Conservation (phyloP, 2,329 filamentous ascomycete genomes). For the Clarireedia homoeocarpa region DNA sequence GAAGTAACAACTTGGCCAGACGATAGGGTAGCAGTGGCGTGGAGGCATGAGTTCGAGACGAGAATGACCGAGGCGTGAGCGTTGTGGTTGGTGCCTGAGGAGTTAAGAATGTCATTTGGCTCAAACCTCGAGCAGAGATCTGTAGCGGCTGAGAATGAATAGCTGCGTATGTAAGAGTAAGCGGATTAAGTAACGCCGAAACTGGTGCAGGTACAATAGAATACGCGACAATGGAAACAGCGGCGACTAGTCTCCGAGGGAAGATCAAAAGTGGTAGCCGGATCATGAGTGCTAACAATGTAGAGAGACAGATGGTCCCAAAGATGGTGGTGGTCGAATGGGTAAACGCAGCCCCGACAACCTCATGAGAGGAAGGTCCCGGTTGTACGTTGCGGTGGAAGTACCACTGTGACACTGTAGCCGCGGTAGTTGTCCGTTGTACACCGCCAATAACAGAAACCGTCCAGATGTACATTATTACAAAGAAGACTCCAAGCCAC, state of each 20-base stretch:
- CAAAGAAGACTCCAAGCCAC: slow-evolving; percentile 91
- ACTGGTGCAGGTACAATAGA: slow-evolving; percentile 80
- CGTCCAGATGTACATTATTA: slow-evolving; percentile 94
- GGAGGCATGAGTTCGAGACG: slow-evolving; percentile 35
- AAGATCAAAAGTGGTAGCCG: slow-evolving; percentile 80
- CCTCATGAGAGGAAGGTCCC: slow-evolving; percentile 66
- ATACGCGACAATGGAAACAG: slow-evolving; percentile 65
- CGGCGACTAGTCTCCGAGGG: slow-evolving; percentile 55
- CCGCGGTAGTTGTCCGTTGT: slow-evolving; percentile 84
- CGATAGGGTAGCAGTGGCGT: slow-evolving; percentile 72
- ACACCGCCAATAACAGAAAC: slow-evolving; percentile 79
- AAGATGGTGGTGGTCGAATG: slow-evolving; percentile 84
- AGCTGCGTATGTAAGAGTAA: slow-evolving; percentile 86
- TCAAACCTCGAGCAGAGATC: slow-evolving; percentile 69
- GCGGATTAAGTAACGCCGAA: slow-evolving; percentile 77
- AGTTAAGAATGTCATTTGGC: slow-evolving; percentile 74
- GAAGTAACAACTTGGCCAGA: slow-evolving; percentile 82
- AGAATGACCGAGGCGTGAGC: slow-evolving; percentile 49
- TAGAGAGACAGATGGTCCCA: slow-evolving; percentile 85
- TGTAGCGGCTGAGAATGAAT: slow-evolving; percentile 84
- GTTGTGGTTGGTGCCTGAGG: slow-evolving; percentile 67
- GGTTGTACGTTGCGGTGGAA: slow-evolving; percentile 86
- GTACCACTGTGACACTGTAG: slow-evolving; percentile 97
- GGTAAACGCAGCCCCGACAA: slow-evolving; percentile 73
- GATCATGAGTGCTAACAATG: slow-evolving; percentile 70